phyloP scores from a whole-genome alignment of 1,139 yeast species.

The Protomyces gravidus region DNA sequence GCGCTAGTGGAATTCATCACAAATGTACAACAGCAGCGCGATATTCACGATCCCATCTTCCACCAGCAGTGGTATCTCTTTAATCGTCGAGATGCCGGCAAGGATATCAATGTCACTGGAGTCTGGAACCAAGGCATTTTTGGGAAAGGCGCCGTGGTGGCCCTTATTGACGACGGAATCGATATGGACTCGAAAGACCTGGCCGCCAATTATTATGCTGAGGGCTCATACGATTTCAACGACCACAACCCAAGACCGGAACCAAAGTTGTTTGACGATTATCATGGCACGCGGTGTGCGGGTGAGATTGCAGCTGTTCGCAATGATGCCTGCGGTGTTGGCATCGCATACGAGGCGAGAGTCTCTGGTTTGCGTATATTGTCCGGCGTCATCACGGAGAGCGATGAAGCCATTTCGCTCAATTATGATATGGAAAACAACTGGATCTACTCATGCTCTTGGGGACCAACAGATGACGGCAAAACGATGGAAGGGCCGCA shows the following conservation, averaged over 20 bases:
- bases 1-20: slow-evolving; percentile 35
- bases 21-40: slow-evolving; percentile 47
- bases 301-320: slow-evolving; percentile 88
- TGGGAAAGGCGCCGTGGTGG: slow-evolving; percentile 77
- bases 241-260: slow-evolving; percentile 68
- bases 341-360: slow-evolving; percentile 81
- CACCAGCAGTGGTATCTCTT: slow-evolving; percentile 83
- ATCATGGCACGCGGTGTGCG: slow-evolving; percentile 97
- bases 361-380: slow-evolving; percentile 89
- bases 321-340: slow-evolving; percentile 86
- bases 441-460: slow-evolving; percentile 92
- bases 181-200: slow-evolving; percentile 76
- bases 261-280: slow-evolving; percentile 77
- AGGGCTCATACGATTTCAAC: slow-evolving; percentile 90
- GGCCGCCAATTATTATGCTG: slow-evolving; percentile 58
- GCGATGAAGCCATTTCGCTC: slow-evolving; percentile 87
- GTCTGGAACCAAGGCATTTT: slow-evolving; percentile 73
- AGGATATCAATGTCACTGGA: slow-evolving; percentile 82
- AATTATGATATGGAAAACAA: slow-evolving; percentile 70
- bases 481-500: slow-evolving; percentile 81
- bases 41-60: slow-evolving; percentile 76
- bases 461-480: slow-evolving; percentile 99
- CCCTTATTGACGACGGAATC: slow-evolving; percentile 90
- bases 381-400: slow-evolving; percentile 71
- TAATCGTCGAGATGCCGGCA: slow-evolving; percentile 66